Conservation (phyloP, 176 grass and related monocot genomes). For the Chrysopogon serrulatus region DNA sequence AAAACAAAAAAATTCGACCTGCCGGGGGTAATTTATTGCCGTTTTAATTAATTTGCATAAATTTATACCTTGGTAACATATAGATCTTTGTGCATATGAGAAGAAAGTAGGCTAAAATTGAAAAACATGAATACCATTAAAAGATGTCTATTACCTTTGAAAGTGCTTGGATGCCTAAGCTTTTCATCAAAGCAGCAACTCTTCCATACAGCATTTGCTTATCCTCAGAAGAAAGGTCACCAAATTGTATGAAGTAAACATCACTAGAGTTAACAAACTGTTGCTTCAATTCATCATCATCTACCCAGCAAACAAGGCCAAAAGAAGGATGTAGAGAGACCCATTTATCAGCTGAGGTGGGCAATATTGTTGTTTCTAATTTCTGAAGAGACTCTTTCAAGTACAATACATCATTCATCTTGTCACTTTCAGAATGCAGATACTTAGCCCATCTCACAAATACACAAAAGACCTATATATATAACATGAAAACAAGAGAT, state of each 20-base stretch:
- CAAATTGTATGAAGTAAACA: conserved; percentile 71
- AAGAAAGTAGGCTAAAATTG: background rate
- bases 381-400: conserved; percentile 84
- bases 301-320: conserved; percentile 88
- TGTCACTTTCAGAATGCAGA: conserved; percentile 42
- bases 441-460: conserved; percentile 82
- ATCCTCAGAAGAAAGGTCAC: conserved; percentile 54
- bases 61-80: background rate
- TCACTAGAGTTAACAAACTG: conserved; percentile 54
- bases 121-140: background rate
- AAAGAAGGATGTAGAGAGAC: conserved; percentile 90
- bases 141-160: conserved; percentile 68
- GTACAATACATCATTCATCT: conserved; percentile 47
- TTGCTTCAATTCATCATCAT: conserved; percentile 73
- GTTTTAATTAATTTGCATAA: conserved; percentile 10
- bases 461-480: conserved; percentile 67
- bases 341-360: conserved; percentile 86
- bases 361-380: conserved; percentile 71
- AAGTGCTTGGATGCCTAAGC: conserved; percentile 73
- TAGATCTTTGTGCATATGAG: background rate
- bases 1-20: too few relatives aligned
- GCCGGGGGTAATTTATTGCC: too few relatives aligned
- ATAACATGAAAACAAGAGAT: background rate
- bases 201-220: conserved; percentile 56
- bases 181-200: conserved; percentile 62